Conservation (phyloP, 192 early-diverging fungal species). For the Gaertneriomyces semiglobifer region DNA sequence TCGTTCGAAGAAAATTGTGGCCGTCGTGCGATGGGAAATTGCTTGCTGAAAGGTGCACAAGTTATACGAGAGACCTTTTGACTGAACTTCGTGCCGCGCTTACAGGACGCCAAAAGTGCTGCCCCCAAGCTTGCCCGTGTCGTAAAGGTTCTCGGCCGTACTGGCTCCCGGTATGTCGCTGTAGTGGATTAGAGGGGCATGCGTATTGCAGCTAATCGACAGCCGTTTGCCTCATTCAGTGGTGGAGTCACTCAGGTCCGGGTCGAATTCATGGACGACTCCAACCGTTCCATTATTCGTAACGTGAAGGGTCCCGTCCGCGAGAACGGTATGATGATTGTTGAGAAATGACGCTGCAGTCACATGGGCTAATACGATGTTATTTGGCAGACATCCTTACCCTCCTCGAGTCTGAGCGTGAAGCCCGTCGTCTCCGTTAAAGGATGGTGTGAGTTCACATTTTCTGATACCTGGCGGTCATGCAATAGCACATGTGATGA, state of each 20-base stretch:
- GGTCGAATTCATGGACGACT: slow-evolving; percentile 98
- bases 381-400: slow-evolving; percentile 71
- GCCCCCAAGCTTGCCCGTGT: slow-evolving; percentile 88
- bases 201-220: too few relatives aligned
- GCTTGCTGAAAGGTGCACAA: too few relatives aligned
- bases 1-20: too few relatives aligned
- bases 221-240: slow-evolving; percentile 22
- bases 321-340: slow-evolving; percentile 63
- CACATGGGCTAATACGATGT: background rate
- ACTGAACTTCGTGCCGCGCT: too few relatives aligned
- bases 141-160: slow-evolving; percentile 96
- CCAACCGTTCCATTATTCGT: slow-evolving; percentile 94
- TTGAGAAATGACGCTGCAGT: background rate
- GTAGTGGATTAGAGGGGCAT: too few relatives aligned
- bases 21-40: too few relatives aligned
- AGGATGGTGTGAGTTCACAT: background rate
- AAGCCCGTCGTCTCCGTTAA: slow-evolving; percentile 98
- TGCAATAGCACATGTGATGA: too few relatives aligned
- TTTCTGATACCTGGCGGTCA: too few relatives aligned
- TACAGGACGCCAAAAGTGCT: slow-evolving; percentile 43
- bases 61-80: too few relatives aligned
- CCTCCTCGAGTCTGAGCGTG: slow-evolving; percentile 98
- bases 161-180: slow-evolving; percentile 80
- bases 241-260: slow-evolving; percentile 99
- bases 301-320: slow-evolving; percentile 99